Evolutionary conservation across 1,284 basidiomycete genomes (phyloP).

Genomic region (Austroboletus novae-zelandiae): DNA sequence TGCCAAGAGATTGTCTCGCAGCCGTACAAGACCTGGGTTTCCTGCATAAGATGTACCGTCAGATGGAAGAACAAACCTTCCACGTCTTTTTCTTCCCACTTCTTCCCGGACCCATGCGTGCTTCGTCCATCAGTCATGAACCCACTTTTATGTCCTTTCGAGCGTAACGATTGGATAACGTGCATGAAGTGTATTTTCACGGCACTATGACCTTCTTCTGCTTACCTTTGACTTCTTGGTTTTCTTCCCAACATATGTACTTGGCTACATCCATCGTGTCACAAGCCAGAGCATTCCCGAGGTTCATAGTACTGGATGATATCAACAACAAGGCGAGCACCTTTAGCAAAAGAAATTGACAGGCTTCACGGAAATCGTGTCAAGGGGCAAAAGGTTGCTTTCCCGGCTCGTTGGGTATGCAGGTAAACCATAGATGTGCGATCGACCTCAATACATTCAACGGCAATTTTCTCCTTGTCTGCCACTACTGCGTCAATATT

Average conservation of each 20-base stretch:
- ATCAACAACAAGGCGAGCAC: conserved; percentile 92
- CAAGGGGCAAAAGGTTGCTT: conserved; percentile 97
- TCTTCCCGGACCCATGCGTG: conserved; percentile 66
- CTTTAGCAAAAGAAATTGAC: conserved; percentile 87
- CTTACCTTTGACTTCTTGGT: conserved; percentile 93
- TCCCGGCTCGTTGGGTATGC: conserved; percentile 90
- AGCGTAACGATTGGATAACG: conserved; percentile 82
- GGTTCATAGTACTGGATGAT: conserved; percentile 90
- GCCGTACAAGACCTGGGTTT: conserved; percentile 61
- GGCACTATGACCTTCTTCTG: not conserved
- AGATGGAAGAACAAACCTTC: conserved; percentile 53
- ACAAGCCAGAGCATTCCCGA: conserved; percentile 89
- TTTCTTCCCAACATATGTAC: conserved; percentile 90
- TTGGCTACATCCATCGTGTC: conserved; percentile 92
- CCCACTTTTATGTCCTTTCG: conserved; percentile 97
- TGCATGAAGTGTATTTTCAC: not conserved
- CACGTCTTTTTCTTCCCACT: conserved; percentile 94
- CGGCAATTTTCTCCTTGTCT: conserved; percentile 94
- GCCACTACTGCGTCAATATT: conserved; percentile 97
- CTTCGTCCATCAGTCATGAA: conserved; percentile 95
- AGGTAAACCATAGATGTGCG: conserved; percentile 61
- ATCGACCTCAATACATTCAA: conserved; percentile 91
- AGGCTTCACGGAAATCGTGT: conserved; percentile 92
- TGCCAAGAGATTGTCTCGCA: conserved; percentile 72
- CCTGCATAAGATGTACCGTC: conserved; percentile 2